Evolutionary conservation across 257 asterid species (phyloP), one percentile per base, ranked within the genome.

Genomic region (Primulina tabacum): DNA sequence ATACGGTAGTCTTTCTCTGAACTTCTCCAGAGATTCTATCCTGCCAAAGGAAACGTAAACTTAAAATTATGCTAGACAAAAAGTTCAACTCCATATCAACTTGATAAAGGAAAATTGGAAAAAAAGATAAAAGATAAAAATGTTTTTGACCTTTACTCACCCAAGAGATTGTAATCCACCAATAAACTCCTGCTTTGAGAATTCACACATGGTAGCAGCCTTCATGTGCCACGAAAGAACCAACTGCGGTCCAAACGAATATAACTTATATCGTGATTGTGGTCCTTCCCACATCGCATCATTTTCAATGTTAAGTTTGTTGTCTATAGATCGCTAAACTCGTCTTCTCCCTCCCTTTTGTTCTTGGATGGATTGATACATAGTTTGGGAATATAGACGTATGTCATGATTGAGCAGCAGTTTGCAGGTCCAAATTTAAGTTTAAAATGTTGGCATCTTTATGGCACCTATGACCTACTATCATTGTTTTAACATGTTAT

Each of bases 201-300:
- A 92, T 84, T 92, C 98, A 80, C 98, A 92, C 98, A 92, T 92
- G 18, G 98, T 92, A 55, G 97, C 97, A 78, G 98, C 98, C 81
- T 88, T 89, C 97, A 92, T 92, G 79, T 92, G 98, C 88, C 88
- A 83, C 32, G 88, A 83, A 64, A 83, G 68, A 69, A 81, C 86
- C 80, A 83, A 76, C 90, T 85, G 76, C 43, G 69, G 29, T 59
- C 34, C 63, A 71, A 33, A 70, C 6, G 33, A 68, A 76, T 26
- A 61, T 33, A 9, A 77, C 57, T 34, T 28, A 38, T 18, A 20
- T 34, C 29, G 26, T 64, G 57, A 21, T 12, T 43, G 18, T 11
- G 55, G 55, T n/a, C 55, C 7, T 10, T 14, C 18, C 18, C n/a
- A 14, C 18, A 11, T 10, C 6, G 6, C 17, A 43, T 43, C 55